Percentiles rank a stretch among this genome's conserved stretches.
Conservation (phyloP, 2,329 filamentous ascomycete species). For the Cordyceps pruinosa region DNA sequence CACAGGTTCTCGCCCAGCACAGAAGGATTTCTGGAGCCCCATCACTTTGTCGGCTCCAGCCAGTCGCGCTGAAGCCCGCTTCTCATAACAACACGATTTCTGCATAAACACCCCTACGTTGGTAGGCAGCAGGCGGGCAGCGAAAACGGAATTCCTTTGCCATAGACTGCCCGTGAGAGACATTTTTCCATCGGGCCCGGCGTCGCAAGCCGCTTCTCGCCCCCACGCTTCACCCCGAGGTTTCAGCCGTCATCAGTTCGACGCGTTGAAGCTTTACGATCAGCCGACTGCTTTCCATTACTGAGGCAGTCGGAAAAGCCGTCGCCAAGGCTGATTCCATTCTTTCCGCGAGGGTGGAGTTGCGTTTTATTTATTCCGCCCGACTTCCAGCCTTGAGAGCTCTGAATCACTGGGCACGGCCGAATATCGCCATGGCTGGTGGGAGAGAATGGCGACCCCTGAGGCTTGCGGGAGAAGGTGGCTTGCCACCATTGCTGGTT, state of each 20-base stretch:
- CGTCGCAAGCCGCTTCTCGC: background rate
- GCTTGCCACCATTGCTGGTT: slow-evolving; percentile 55
- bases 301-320: no score
- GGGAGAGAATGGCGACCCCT: slow-evolving; percentile 41
- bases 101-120: background rate
- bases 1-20: background rate
- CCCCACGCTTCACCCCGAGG: background rate
- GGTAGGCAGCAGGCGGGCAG: background rate
- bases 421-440: slow-evolving; percentile 22
- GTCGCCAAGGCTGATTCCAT: background rate
- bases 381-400: background rate
- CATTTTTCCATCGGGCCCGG: background rate
- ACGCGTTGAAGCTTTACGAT: no score
- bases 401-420: background rate
- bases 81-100: background rate
- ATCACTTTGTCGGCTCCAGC: background rate
- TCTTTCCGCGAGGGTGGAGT: background rate
- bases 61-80: slow-evolving; percentile 14
- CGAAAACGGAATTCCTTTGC: no score
- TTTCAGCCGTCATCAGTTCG: no score
- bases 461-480: slow-evolving; percentile 32
- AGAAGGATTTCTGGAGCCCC: background rate
- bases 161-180: no score
- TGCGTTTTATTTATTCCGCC: background rate
- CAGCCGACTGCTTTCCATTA: no score